Conservation (phyloP, 805 yeast genomes). For the Suhomyces emberorum region DNA sequence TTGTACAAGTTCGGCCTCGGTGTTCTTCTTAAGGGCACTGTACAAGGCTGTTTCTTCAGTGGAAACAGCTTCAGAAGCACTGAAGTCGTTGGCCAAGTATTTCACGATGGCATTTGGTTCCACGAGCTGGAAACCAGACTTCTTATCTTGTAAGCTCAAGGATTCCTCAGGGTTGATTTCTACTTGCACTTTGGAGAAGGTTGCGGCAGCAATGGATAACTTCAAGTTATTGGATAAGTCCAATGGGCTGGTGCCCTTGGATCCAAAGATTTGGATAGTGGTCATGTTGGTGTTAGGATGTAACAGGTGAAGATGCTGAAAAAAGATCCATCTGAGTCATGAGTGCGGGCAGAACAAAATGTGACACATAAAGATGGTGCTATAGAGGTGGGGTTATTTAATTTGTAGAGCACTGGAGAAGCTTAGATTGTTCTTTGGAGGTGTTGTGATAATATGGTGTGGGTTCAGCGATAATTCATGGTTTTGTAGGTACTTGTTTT, state of each 20-base stretch:
- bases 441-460: too few relatives aligned
- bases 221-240: conserved; percentile 25
- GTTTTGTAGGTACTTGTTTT: too few relatives aligned
- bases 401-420: too few relatives aligned
- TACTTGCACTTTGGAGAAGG: conserved; percentile 11
- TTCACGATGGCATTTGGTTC: conserved; percentile 72
- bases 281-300: not conserved
- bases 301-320: not conserved
- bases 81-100: conserved; percentile 53
- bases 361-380: not conserved
- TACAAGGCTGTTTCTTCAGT: conserved; percentile 47
- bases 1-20: conserved; percentile 3
- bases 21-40: conserved; percentile 34
- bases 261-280: conserved; percentile 7
- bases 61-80: conserved; percentile 27
- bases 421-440: too few relatives aligned
- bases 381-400: not conserved
- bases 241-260: conserved; percentile 9
- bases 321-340: not conserved
- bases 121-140: conserved; percentile 44
- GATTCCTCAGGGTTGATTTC: conserved; percentile 22
- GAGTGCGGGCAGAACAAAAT: not conserved
- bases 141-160: conserved; percentile 29
- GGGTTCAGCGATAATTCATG: too few relatives aligned
- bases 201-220: conserved; percentile 21